Evolutionary conservation across 495 filamentous ascomycete genomes (phyloP).

Genomic region (Penicillium lagena): DNA sequence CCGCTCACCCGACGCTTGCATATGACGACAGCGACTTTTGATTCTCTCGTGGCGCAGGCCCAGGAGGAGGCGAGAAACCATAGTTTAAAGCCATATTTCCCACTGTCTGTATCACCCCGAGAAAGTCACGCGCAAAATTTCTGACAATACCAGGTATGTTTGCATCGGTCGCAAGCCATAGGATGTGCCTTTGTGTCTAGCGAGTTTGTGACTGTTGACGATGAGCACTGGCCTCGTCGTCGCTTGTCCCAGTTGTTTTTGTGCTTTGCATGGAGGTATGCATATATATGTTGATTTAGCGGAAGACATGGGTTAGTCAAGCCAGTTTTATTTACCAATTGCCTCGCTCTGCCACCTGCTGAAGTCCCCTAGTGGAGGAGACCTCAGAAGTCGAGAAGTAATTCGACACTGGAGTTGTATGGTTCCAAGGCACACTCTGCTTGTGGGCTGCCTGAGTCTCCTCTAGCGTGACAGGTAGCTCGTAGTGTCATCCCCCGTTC

Average conservation of each 20-base stretch:
- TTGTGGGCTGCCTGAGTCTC: too few species aligned
- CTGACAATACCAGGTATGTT: constrained; percentile 42
- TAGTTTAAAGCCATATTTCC: constrained; percentile 69
- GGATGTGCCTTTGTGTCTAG: too few species aligned
- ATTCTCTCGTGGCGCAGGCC: constrained; percentile 59
- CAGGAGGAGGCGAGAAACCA: constrained; percentile 59
- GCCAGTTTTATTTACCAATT: constrained; percentile 5
- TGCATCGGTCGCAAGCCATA: constrained; percentile 51
- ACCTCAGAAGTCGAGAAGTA: too few species aligned
- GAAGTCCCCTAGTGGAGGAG: not conserved
- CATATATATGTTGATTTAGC: constrained; percentile 13
- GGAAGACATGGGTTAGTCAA: constrained; percentile 15
- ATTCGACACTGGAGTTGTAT: too few species aligned
- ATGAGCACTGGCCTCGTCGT: too few species aligned
- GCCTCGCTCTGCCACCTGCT: not conserved
- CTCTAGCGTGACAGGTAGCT: too few species aligned
- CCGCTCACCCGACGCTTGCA: constrained; percentile 49
- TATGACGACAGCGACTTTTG: constrained; percentile 59
- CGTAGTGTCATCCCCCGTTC: too few species aligned
- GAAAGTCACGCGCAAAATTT: not conserved
- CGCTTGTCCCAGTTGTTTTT: not conserved
- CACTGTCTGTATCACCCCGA: constrained; percentile 47
- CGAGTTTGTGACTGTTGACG: too few species aligned
- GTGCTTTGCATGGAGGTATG: constrained; percentile 7
- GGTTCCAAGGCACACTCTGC: too few species aligned